Percentiles rank a stretch among this genome's conserved stretches.
Conservation (phyloP, 108 stramenopile species). For the Cylindrotheca closterium region DNA sequence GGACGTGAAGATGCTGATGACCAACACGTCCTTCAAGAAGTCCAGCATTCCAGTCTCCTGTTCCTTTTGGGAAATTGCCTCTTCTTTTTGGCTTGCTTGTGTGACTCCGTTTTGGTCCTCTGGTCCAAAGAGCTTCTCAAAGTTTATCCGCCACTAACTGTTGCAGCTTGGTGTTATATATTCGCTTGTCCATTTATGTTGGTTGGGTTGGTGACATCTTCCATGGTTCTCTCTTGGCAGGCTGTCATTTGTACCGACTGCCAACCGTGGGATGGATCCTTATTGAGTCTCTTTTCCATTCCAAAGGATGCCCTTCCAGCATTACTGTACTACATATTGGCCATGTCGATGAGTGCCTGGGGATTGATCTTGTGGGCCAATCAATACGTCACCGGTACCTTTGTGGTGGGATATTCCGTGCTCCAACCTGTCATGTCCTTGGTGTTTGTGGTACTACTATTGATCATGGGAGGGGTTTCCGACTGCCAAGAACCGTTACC, state of each 20-base stretch:
- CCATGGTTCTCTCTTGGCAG: not conserved
- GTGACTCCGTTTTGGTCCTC: conserved; percentile 26
- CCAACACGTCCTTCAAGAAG: not conserved
- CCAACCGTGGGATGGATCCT: not conserved
- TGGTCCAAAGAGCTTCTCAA: conserved; percentile 16
- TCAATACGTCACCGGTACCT: conserved; percentile 24
- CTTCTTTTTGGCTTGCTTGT: conserved; percentile 37
- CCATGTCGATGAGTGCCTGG: conserved; percentile 20
- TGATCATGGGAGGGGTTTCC: conserved; percentile 4
- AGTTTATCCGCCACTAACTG: conserved; percentile 18
- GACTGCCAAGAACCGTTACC: too few relatives aligned
- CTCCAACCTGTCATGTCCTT: conserved; percentile 32
- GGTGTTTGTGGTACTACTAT: conserved; percentile 8
- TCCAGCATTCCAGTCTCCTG: too few relatives aligned
- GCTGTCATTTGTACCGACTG: conserved; percentile 23
- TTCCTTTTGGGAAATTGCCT: conserved; percentile 16
- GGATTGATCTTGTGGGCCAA: conserved; percentile 32
- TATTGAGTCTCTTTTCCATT: conserved; percentile 7
- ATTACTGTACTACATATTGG: conserved; percentile 22
- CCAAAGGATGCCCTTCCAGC: conserved; percentile 14
- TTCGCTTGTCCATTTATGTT: conserved; percentile 25
- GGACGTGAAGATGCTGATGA: not conserved
- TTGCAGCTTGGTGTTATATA: conserved; percentile 31
- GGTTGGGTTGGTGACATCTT: not conserved
- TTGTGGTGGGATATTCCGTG: conserved; percentile 32